A percentile compares a stretch with the other conserved stretches of the same genome.
Evolutionary conservation across 2,329 filamentous ascomycete species (phyloP).

Genomic region (Zymoseptoria pseudotritici): DNA sequence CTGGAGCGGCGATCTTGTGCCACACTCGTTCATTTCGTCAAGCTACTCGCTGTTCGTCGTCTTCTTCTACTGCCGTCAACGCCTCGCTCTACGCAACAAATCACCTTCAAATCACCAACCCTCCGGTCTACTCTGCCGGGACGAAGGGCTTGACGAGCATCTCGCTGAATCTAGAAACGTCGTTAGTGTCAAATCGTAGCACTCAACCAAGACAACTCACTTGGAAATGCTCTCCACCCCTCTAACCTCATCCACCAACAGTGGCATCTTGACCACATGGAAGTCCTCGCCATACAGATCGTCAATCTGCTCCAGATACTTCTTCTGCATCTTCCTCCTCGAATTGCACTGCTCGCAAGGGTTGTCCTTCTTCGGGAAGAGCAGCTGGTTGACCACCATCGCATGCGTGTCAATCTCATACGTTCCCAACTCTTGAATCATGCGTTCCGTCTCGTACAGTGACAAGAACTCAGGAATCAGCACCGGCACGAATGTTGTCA

Average conservation of each 20-base stretch:
- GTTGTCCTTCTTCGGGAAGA: slow-evolving; percentile 81
- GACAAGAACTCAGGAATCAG: slow-evolving; percentile 96
- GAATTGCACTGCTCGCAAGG: slow-evolving; percentile 93
- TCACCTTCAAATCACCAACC: neutral
- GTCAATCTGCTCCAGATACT: slow-evolving; percentile 97
- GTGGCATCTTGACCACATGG: slow-evolving; percentile 96
- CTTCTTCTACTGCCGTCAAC: neutral
- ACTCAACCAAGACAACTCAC: slow-evolving; percentile 26
- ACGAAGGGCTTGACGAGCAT: slow-evolving; percentile 73
- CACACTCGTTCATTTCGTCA: neutral
- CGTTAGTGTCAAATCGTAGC: slow-evolving; percentile 11
- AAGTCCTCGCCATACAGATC: slow-evolving; percentile 96
- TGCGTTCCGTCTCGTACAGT: slow-evolving; percentile 96
- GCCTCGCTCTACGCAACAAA: neutral
- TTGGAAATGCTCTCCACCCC: slow-evolving; percentile 90
- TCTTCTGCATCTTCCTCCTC: slow-evolving; percentile 95
- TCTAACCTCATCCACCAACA: slow-evolving; percentile 89
- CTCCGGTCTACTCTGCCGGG: slow-evolving; percentile 45
- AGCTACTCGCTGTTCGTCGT: neutral
- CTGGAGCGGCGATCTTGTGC: no score
- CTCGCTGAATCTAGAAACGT: slow-evolving; percentile 57
- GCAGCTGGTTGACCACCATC: slow-evolving; percentile 95
- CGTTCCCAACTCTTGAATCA: slow-evolving; percentile 94
- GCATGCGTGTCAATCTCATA: slow-evolving; percentile 95
- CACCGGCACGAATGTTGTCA: slow-evolving; percentile 96